Evolutionary conservation across 2,329 filamentous ascomycete species (phyloP), one percentile per base, ranked within the genome.

Genomic region (Trichoderma sp.): DNA sequence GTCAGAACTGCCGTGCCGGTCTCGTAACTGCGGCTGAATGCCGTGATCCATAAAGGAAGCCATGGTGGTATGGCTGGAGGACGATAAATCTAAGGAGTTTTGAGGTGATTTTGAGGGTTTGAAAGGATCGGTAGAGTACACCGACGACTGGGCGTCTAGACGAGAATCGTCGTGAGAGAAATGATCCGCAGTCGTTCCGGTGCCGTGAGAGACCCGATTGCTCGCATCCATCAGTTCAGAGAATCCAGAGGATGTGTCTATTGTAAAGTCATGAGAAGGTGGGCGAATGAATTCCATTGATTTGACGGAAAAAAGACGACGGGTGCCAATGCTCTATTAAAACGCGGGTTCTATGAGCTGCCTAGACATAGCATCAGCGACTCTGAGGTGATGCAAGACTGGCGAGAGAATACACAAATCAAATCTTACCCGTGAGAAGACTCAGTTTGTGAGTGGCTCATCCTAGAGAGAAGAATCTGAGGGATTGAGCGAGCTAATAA

Each of bases 161-260:
- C 83, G 84, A 31, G 81, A 80, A 66, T 84, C 82, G 45, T 81
- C 80, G 67, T 84, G 83, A 64, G 80, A 77, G 75, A 81, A 81
- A 14, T 77, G 78, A 6, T 79, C 79, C 33, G 29, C 38, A 9
- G 60, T 41, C n/a, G 60, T 8, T 50, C 80, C 80, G 14, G 83
- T 76, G 18, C 78, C 80, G 18, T 80, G 77, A 18, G 79, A 78
- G 35, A 82, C 56, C 18, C 78, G 78, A 29, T 78, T 75, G 41
- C 81, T 79, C 59, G 79, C 66, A 27, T 78, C 75, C 66, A 83
- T 78, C 27, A 83, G 75, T 24, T 77, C 77, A 53, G 81, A 79
- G 62, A 83, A 81, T 62, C 80, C 78, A 59, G 80, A 56, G 18
- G 76, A 66, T 33, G 77, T 78, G 76, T 83, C 81, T 21, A 56